These are phyloP conservation scores for Penstemon davidsonii DNA, from an alignment of 257 asterid species.

Conservation along the genomic window DNA sequence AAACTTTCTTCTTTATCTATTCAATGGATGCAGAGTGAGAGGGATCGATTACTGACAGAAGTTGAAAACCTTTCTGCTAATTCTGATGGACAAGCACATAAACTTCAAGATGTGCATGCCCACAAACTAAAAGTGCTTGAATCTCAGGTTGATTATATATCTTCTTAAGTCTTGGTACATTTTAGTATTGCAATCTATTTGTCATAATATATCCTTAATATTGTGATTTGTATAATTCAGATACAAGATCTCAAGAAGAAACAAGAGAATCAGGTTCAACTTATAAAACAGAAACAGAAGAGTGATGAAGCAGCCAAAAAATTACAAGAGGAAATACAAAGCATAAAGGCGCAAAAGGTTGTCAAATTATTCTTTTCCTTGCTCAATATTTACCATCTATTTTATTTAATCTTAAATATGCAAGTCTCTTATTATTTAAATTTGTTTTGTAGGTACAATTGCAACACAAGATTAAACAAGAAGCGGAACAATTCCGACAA, in stretches of 20 bases:
- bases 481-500: constrained; percentile 95
- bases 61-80: constrained; percentile 91
- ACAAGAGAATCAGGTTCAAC: constrained; percentile 93
- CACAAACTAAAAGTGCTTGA: constrained; percentile 86
- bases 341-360: constrained; percentile 96
- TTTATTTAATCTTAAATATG: constrained; percentile 1
- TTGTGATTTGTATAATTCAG: constrained; percentile 38
- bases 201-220: constrained; percentile 1
- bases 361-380: constrained; percentile 21
- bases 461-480: constrained; percentile 95
- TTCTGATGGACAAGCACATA: constrained; percentile 87
- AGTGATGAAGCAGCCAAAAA: constrained; percentile 96
- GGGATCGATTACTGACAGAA: constrained; percentile 81
- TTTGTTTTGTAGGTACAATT: constrained; percentile 68
- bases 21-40: constrained; percentile 59
- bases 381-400: constrained; percentile 4
- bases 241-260: constrained; percentile 98
- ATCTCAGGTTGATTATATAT: constrained; percentile 61
- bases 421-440: constrained; percentile 19
- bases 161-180: neutral
- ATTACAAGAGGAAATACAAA: constrained; percentile 92
- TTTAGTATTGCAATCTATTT: constrained; percentile 8
- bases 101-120: constrained; percentile 78
- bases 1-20: constrained; percentile 22
- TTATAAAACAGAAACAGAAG: constrained; percentile 91